Evolutionary conservation across 228 moss, liverwort and hornwort genomes (phyloP), one percentile per base, ranked within the genome.

Genomic region (Sphagnum fallax): DNA sequence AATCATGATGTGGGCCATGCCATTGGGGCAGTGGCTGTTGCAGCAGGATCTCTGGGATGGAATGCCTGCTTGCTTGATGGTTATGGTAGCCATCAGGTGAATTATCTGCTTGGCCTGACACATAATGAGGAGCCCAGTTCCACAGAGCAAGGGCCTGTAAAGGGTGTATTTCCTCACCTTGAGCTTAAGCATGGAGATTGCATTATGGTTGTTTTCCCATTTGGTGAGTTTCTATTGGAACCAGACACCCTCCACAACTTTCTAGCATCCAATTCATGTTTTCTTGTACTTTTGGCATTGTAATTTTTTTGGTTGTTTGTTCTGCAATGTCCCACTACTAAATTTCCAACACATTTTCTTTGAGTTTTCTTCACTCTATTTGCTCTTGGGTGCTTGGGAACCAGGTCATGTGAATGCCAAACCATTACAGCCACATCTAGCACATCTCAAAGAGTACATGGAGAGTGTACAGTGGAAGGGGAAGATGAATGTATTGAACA

Each of bases 1-100:
- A 90, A 93, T 72, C 93, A 93, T 70, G 93, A 93, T 66, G 90
- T 93, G 48, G 93, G 93, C 52, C 93, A 93, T 80, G 93, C 93
- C 6, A 80, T 90, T 32, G 90, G 90, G 55, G 90, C 90, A 69
- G 80, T 84, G 69, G 80, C 70, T 18, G 78, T 93, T 13, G 90
- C 93, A 5, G 84, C 84, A 67, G 89, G 82, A 9, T 79, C 84
- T 48, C 69, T 93, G 70, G 93, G 93, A 65, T 93, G 93, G 93
- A 88, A 82, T 73, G 50, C 85, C 53, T 83, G 82, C 73, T 79
- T 93, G 73, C 63, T 93, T 69, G 93, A 93, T 67, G 79, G 80
- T 49, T 90, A 81, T 73, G 84, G 74, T 61, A 76, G 75, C 32
- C 72, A 65, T 18, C 82, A 90, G 65, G 72, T 93, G 5, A 73